These are phyloP conservation scores for Pugionium cornutum DNA, from an alignment of 345 rosid species.

Conservation along the genomic window DNA sequence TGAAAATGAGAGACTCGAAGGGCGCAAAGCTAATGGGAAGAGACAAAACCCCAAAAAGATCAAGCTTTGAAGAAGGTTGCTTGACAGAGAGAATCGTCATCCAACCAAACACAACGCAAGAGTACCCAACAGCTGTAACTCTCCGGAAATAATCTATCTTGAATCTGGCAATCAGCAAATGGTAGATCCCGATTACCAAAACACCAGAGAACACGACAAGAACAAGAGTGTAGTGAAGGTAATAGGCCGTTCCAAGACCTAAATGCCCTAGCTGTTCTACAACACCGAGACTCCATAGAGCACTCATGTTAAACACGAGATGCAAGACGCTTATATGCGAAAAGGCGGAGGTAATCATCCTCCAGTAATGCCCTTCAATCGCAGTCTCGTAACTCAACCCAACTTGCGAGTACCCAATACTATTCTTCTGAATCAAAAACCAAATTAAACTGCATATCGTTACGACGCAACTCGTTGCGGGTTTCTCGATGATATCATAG, in stretches of 20 bases:
- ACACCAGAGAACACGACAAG: constrained; percentile 72
- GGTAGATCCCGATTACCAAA: constrained; percentile 77
- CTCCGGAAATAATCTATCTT: constrained; percentile 84
- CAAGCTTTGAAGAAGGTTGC: constrained; percentile 91
- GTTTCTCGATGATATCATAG: constrained; percentile 80
- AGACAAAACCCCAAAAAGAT: constrained; percentile 86
- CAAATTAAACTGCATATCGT: constrained; percentile 73
- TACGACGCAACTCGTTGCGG: constrained; percentile 78
- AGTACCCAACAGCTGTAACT: constrained; percentile 96
- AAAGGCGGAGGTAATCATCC: constrained; percentile 92
- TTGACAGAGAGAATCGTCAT: constrained; percentile 94
- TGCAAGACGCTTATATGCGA: constrained; percentile 91
- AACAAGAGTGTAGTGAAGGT: constrained; percentile 88
- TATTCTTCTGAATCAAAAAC: constrained; percentile 90
- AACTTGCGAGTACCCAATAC: constrained; percentile 83
- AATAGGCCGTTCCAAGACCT: constrained; percentile 80
- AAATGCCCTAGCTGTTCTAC: constrained; percentile 69
- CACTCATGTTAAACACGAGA: constrained; percentile 97
- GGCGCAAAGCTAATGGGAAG: constrained; percentile 98
- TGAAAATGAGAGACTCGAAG: constrained; percentile 87
- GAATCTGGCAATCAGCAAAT: constrained; percentile 68
- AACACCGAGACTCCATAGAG: constrained; percentile 95
- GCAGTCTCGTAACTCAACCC: constrained; percentile 89
- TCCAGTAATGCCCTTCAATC: constrained; percentile 83
- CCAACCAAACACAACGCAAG: constrained; percentile 99